A percentile compares a stretch with the other conserved stretches of the same genome.
Evolutionary conservation across 1,139 yeast species (phyloP).

Genomic region (Debaryomyces nepalensis): DNA sequence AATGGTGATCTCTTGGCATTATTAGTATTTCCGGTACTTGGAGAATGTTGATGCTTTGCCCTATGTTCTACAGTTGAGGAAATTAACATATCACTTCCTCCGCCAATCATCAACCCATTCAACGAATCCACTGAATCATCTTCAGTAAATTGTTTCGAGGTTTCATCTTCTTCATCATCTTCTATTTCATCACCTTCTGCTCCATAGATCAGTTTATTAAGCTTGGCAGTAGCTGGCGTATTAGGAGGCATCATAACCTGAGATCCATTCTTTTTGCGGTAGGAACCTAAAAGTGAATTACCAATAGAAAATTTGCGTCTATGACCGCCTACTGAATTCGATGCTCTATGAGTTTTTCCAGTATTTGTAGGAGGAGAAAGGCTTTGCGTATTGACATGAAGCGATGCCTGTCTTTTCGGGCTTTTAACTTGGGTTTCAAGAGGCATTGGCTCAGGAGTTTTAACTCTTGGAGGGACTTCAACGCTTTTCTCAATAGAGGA

Average conservation of each 20-base stretch:
- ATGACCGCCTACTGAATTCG: conserved; percentile 40
- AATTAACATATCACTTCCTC: conserved; percentile 69
- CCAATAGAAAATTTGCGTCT: conserved; percentile 70
- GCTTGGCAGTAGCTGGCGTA: conserved; percentile 56
- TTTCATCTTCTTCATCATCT: conserved; percentile 30
- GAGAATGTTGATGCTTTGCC: conserved; percentile 39
- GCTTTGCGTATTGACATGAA: conserved; percentile 36
- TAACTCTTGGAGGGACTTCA: conserved; percentile 22
- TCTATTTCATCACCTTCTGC: conserved; percentile 44
- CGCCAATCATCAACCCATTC: conserved; percentile 51
- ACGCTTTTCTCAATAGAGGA: conserved; percentile 32
- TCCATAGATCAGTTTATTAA: conserved; percentile 43
- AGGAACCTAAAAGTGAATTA: conserved; percentile 50
- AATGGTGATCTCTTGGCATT: conserved; percentile 52
- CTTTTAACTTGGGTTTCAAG: conserved; percentile 21
- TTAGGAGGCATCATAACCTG: conserved; percentile 51
- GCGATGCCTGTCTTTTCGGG: conserved; percentile 47
- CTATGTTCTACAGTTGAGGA: conserved; percentile 63
- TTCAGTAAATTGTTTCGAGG: conserved; percentile 32
- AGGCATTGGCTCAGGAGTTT: conserved; percentile 32
- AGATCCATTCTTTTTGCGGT: conserved; percentile 53
- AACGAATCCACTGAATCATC: conserved; percentile 70
- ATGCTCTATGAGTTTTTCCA: conserved; percentile 28
- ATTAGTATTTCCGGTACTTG: conserved; percentile 30
- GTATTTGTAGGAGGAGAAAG: conserved; percentile 28